A percentile compares a stretch with the other conserved stretches of the same genome.
These are phyloP conservation scores for Poa pratensis DNA, from an alignment of 176 grass and related monocot species.

Conservation along the genomic window DNA sequence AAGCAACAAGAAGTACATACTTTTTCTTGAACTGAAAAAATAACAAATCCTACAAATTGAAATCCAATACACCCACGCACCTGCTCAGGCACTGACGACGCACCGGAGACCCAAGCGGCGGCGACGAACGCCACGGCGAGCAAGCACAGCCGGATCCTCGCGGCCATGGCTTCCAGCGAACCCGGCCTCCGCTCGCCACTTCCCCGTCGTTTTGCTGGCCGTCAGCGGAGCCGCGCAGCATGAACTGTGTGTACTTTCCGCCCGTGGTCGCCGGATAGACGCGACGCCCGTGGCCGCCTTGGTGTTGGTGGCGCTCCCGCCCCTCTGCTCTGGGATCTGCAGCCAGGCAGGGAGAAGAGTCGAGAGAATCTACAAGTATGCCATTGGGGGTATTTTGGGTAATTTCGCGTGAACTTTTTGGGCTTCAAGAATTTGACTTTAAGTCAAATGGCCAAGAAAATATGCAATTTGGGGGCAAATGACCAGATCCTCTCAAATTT, in stretches of 20 bases:
- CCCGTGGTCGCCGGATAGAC: not conserved
- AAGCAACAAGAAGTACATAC: not conserved
- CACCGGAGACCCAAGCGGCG: slow-evolving; percentile 20
- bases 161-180: slow-evolving; percentile 15
- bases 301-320: not conserved
- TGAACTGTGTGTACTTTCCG: not conserved
- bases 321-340: too few relatives aligned
- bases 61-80: not conserved
- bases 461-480: too few relatives aligned
- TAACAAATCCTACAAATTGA: too few relatives aligned
- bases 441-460: too few relatives aligned
- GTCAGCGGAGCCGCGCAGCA: not conserved
- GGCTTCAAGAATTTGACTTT: too few relatives aligned
- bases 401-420: too few relatives aligned
- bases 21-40: too few relatives aligned
- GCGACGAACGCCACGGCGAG: slow-evolving; percentile 29
- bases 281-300: not conserved
- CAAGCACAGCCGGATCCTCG: not conserved
- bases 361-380: too few relatives aligned
- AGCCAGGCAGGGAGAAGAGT: too few relatives aligned
- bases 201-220: not conserved
- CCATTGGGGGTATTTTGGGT: too few relatives aligned
- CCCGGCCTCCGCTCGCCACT: not conserved
- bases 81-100: not conserved
- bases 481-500: too few relatives aligned